These are phyloP conservation scores for Xylaria sp. DNA, from an alignment of 2,329 filamentous ascomycete species.

Conservation along the genomic window DNA sequence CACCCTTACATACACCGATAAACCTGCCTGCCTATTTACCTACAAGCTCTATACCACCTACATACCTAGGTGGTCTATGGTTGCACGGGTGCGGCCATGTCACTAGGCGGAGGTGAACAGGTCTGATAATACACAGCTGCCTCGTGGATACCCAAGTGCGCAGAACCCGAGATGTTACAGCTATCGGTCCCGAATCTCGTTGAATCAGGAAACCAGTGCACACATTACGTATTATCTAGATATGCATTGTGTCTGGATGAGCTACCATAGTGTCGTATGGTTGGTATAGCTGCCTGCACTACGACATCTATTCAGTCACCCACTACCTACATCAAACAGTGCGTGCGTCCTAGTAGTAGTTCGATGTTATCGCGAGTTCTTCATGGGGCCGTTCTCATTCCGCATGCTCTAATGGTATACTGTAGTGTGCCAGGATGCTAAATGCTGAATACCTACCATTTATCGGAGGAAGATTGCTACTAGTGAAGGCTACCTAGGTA, in stretches of 20 bases:
- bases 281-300: constrained; percentile 14
- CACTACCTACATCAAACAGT: constrained; percentile 21
- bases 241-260: constrained; percentile 22
- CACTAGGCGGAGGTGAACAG: constrained; percentile 16
- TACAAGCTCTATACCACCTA: background rate
- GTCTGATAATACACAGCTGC: constrained; percentile 17
- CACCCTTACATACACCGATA: constrained; percentile 20
- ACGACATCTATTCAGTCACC: constrained; percentile 13
- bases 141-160: constrained; percentile 19
- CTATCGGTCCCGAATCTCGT: constrained; percentile 26
- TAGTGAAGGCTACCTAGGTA: constrained; percentile 6
- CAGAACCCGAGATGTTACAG: constrained; percentile 9
- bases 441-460: background rate
- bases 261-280: constrained; percentile 3
- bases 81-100: constrained; percentile 10
- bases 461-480: background rate
- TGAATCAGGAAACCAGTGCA: constrained; percentile 11
- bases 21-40: background rate
- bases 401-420: constrained; percentile 27
- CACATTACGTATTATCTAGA: background rate
- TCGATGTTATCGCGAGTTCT: constrained; percentile 6
- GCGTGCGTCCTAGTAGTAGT: background rate
- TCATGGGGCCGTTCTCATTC: background rate
- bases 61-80: background rate
- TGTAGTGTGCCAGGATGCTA: background rate